A percentile compares a stretch with the other conserved stretches of the same genome.
Conservation (phyloP, 768 basidiomycete species). For the Phylloporus sp. region DNA sequence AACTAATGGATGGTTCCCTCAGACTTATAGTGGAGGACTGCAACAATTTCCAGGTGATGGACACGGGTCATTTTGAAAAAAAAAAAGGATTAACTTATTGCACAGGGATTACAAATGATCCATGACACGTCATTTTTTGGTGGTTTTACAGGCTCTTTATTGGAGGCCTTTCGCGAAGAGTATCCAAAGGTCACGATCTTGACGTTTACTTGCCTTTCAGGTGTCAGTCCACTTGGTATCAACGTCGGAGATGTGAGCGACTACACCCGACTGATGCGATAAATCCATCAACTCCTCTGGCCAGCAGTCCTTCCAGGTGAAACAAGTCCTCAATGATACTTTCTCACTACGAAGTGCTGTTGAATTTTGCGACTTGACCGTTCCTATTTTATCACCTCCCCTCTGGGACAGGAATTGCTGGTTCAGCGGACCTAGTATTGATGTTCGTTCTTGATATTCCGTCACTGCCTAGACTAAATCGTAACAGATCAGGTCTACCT, state of each 20-base stretch:
- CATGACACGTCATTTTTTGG: slow-evolving; percentile 64
- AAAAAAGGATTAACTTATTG: not conserved
- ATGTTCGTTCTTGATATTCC: slow-evolving; percentile 16
- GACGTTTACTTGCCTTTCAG: slow-evolving; percentile 56
- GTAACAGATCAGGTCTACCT: slow-evolving; percentile 33
- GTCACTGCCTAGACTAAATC: slow-evolving; percentile 8
- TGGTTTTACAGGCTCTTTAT: slow-evolving; percentile 55
- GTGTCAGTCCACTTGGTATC: slow-evolving; percentile 30
- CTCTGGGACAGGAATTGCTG: slow-evolving; percentile 39
- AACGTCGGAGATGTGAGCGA: slow-evolving; percentile 44
- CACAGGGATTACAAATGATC: slow-evolving; percentile 66
- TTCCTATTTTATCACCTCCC: slow-evolving; percentile 48
- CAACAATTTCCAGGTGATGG: slow-evolving; percentile 61
- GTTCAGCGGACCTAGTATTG: slow-evolving; percentile 14
- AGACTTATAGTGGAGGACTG: slow-evolving; percentile 72
- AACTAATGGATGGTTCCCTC: slow-evolving; percentile 65
- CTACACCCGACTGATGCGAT: slow-evolving; percentile 1
- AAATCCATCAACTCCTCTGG: not conserved
- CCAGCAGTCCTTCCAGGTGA: slow-evolving; percentile 34
- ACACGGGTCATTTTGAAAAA: not conserved
- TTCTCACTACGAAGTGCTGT: slow-evolving; percentile 49
- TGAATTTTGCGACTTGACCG: slow-evolving; percentile 45
- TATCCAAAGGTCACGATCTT: slow-evolving; percentile 58
- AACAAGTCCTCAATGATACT: slow-evolving; percentile 57
- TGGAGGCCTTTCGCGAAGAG: slow-evolving; percentile 65